Evolutionary conservation across 805 yeast genomes (phyloP).

Genomic region (Blastobotrys robertii): DNA sequence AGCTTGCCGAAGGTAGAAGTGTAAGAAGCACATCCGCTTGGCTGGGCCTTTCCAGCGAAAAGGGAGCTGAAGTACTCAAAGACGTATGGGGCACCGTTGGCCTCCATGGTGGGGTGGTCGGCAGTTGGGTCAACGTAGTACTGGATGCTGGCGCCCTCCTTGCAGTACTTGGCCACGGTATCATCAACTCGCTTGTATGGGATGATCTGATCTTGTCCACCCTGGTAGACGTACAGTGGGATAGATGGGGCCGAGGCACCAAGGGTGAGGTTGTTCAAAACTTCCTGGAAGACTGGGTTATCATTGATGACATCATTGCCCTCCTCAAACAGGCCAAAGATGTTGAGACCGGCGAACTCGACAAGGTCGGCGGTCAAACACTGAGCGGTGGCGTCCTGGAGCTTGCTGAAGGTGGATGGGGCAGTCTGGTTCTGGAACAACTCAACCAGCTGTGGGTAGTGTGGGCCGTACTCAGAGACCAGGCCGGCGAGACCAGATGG

Average conservation of each 20-base stretch:
- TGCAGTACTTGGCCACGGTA: slow-evolving; percentile 12
- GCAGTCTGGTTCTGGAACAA: slow-evolving; percentile 5
- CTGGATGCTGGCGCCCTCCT: slow-evolving; percentile 10
- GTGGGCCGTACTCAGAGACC: slow-evolving; percentile 17
- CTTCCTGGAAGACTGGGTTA: slow-evolving; percentile 6
- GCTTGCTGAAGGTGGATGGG: slow-evolving; percentile 1
- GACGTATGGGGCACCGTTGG: slow-evolving; percentile 8
- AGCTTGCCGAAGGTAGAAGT: no score
- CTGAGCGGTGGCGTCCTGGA: slow-evolving; percentile 8
- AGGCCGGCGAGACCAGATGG: slow-evolving; percentile 20
- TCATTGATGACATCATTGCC: slow-evolving; percentile 14
- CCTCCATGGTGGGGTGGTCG: slow-evolving; percentile 10
- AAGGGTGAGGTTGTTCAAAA: slow-evolving; percentile 12
- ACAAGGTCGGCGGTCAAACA: slow-evolving; percentile 14
- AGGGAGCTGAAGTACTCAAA: slow-evolving; percentile 2
- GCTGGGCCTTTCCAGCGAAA: no score
- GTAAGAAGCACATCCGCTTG: no score
- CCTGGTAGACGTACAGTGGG: slow-evolving; percentile 20
- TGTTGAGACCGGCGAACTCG: slow-evolving; percentile 10
- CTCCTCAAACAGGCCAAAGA: slow-evolving; percentile 12
- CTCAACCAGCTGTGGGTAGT: slow-evolving; percentile 9
- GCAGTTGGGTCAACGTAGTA: slow-evolving; percentile 10
- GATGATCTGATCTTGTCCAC: slow-evolving; percentile 17
- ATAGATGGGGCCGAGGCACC: slow-evolving; percentile 12
- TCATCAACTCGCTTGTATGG: slow-evolving; percentile 14